A percentile compares a stretch with the other conserved stretches of the same genome.
These are phyloP conservation scores for Mycena alexandri DNA, from an alignment of 768 basidiomycete species.

Conservation along the genomic window DNA sequence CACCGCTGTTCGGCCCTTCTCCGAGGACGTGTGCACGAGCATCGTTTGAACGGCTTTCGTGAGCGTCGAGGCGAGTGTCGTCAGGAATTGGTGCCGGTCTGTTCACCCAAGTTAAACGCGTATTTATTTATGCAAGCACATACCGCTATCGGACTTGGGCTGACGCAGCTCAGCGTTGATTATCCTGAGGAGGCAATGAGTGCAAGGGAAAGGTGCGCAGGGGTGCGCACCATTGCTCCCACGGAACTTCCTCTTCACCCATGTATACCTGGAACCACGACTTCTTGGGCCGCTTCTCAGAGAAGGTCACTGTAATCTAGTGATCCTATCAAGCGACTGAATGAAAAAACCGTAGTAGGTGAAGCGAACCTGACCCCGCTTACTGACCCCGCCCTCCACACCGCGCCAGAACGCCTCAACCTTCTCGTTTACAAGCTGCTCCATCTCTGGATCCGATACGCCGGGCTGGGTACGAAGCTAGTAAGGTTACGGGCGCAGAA, in stretches of 20 bases:
- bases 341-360: neutral
- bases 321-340: neutral
- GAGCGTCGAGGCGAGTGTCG: slow-evolving; percentile 70
- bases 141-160: slow-evolving; percentile 74
- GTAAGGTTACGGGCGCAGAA: neutral
- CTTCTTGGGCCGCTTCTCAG: slow-evolving; percentile 82
- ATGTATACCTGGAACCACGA: slow-evolving; percentile 80
- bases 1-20: slow-evolving; percentile 78
- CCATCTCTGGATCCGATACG: slow-evolving; percentile 79
- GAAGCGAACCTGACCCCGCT: slow-evolving; percentile 74
- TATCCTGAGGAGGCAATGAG: slow-evolving; percentile 59
- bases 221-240: slow-evolving; percentile 82
- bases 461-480: slow-evolving; percentile 66
- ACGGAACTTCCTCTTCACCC: slow-evolving; percentile 86
- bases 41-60: slow-evolving; percentile 78
- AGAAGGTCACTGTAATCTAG: slow-evolving; percentile 80
- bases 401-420: slow-evolving; percentile 85
- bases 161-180: slow-evolving; percentile 86
- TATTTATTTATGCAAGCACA: neutral
- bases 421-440: slow-evolving; percentile 79
- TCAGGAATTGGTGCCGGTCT: slow-evolving; percentile 67
- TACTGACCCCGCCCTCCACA: slow-evolving; percentile 71
- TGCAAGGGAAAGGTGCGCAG: neutral
- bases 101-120: neutral
- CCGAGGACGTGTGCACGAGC: slow-evolving; percentile 84